phyloP scores from a whole-genome alignment of 148 eudicot species.

The Vaccinium darrowii region DNA sequence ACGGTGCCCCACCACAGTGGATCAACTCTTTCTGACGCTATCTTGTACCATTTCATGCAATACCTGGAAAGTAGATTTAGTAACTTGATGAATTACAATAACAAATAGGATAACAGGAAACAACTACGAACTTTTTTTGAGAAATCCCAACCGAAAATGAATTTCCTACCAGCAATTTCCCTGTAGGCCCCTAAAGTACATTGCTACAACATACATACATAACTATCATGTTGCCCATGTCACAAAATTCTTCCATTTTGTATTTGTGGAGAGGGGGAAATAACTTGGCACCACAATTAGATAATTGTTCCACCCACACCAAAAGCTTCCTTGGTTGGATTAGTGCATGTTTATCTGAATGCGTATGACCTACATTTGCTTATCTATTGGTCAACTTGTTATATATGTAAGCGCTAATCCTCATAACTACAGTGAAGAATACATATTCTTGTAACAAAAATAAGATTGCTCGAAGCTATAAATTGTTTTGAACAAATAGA shows the following conservation, averaged over 20 bases:
- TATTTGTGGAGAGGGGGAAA: neutral
- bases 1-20: constrained; percentile 88
- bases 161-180: neutral
- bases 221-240: neutral
- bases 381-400: neutral
- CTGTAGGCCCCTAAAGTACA: neutral
- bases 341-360: neutral
- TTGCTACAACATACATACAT: neutral
- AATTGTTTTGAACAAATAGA: neutral
- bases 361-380: neutral
- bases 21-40: constrained; percentile 69
- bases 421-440: neutral
- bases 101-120: neutral
- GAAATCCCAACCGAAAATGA: neutral
- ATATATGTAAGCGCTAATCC: neutral
- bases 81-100: neutral
- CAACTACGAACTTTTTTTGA: neutral
- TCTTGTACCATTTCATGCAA: constrained; percentile 88
- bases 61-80: constrained; percentile 49
- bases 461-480: neutral
- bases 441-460: neutral
- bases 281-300: neutral
- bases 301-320: neutral
- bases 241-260: neutral
- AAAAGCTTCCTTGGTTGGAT: neutral